Base-by-base conservation (phyloP, 2,329 filamentous ascomycete genomes). In the Botrytis fabae region DNA sequence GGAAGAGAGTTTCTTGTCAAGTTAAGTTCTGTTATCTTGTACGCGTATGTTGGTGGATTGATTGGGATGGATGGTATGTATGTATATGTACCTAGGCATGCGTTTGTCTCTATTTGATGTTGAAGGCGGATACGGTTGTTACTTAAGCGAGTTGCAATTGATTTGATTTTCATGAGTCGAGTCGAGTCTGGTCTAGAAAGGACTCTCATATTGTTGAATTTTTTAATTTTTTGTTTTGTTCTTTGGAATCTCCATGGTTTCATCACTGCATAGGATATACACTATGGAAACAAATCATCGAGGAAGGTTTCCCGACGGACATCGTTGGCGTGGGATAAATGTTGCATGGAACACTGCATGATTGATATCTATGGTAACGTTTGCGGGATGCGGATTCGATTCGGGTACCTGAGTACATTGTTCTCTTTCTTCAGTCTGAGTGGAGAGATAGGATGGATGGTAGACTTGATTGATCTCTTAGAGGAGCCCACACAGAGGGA, bases 401-500 rank as follows among this genome's bases (percentile, higher is more conserved):
- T 32, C n/a, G 28, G 44, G 20, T 64, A 64, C 28, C 18, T 48
- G 20, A 25, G 38, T 18, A 32, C 9, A 64, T 48, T 65, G 42
- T 35, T 32, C 8, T 46, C n/a, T 32, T 63, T 20, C 62, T 35
- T 48, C 40, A 22, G 25, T 25, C 20, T 32, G 28, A 5, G 4
- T 48, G 62, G 62, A 46, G 32, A n/a, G 14, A 54, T 54, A 7
- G 51, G n/a, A 28, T 28, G 51, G n/a, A 28, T 16, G n/a, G n/a
- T 4, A 54, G 51, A 54, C 14, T 28, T 54, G 51, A 18, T 28
- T 54, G n/a, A 28, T 64, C 62, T 42, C 5, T 25, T 44, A 40
- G 54, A 63, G 51, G 42, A 25, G 59, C 44, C 69, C 63, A 18
- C 59, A 63, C 69, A 57, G n/a, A 28, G 35, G 35, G n/a, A 16